Conservation (phyloP, 805 yeast genomes). For the Wickerhamomyces ciferrii region DNA sequence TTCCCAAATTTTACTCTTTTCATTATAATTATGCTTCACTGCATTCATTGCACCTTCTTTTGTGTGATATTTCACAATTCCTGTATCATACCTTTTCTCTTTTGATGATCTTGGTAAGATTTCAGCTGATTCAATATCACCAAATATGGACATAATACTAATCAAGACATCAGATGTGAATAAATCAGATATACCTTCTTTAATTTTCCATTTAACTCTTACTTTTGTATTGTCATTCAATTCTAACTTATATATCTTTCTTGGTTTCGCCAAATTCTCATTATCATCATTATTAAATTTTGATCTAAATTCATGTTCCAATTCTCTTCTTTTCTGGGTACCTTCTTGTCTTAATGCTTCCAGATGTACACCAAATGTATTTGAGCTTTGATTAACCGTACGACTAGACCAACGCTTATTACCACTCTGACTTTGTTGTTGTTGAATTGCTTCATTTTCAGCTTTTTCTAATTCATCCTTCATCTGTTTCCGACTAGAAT, state of each 20-base stretch:
- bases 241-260: neutral
- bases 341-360: slow-evolving; percentile 22
- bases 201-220: slow-evolving; percentile 17
- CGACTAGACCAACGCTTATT: slow-evolving; percentile 18
- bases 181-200: slow-evolving; percentile 14
- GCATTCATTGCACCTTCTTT: slow-evolving; percentile 9
- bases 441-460: slow-evolving; percentile 6
- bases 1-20: slow-evolving; percentile 13
- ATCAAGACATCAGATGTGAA: slow-evolving; percentile 16
- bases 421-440: neutral
- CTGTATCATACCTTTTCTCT: slow-evolving; percentile 12
- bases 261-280: neutral
- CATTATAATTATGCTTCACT: slow-evolving; percentile 7
- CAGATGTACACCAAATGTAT: slow-evolving; percentile 9
- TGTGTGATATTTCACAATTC: slow-evolving; percentile 8
- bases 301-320: slow-evolving; percentile 8
- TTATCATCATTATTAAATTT: slow-evolving; percentile 1
- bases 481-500: slow-evolving; percentile 13
- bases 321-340: slow-evolving; percentile 10
- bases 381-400: slow-evolving; percentile 2
- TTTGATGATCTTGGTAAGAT: slow-evolving; percentile 8
- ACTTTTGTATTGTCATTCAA: slow-evolving; percentile 8
- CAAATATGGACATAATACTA: slow-evolving; percentile 20
- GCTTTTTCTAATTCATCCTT: slow-evolving; percentile 18
- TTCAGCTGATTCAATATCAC: slow-evolving; percentile 9